Base-by-base conservation (phyloP, 345 rosid genomes). In the Melaleuca alternifolia region DNA sequence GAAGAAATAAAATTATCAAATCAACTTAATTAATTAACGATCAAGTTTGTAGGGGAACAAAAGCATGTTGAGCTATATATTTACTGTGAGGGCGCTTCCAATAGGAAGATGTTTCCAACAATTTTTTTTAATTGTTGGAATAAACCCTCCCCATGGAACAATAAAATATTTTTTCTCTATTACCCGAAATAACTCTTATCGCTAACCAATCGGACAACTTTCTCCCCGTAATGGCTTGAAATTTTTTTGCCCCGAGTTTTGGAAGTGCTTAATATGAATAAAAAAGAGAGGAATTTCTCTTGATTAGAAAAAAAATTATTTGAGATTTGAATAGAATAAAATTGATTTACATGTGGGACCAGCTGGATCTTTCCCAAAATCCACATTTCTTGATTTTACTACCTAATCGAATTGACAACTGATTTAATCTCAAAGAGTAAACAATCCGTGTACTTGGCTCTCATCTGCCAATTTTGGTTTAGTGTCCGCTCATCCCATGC, bases 231-330 rank as follows among this genome's bases (percentile, higher is more conserved):
- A n/a, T 3, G 9, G 13, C n/a, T 33, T 9, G 37, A n/a, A n/a
- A 59, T 59, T 59, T 59, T n/a, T 0, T 0, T 59, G 0, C 37
- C 37, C 2, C 5, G n/a, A 13, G n/a, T 33, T n/a, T 3, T 59
- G 37, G 12, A n/a, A n/a, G n/a, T 59, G 62, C 28, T 59, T n/a
- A 15, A n/a, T 59, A n/a, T 59, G 12, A 59, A 59, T n/a, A 8
- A 59, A 59, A 59, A n/a, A 0, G n/a, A 59, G 28, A 59, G 16
- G 71, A 59, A n/a, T 59, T 59, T 59, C 5, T 33, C 37, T 12
- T 59, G 18, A 13, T 59, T 59, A n/a, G 37, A 59, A 59, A 59
- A 33, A 59, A 59, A 59, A 59, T 59, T n/a, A 1, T 59, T n/a
- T n/a, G 37, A 12, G 71, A 59, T n/a, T 59, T 13, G 33, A 59